Base-by-base conservation (phyloP, 2,329 filamentous ascomycete genomes). In the Aspergillus candidus region DNA sequence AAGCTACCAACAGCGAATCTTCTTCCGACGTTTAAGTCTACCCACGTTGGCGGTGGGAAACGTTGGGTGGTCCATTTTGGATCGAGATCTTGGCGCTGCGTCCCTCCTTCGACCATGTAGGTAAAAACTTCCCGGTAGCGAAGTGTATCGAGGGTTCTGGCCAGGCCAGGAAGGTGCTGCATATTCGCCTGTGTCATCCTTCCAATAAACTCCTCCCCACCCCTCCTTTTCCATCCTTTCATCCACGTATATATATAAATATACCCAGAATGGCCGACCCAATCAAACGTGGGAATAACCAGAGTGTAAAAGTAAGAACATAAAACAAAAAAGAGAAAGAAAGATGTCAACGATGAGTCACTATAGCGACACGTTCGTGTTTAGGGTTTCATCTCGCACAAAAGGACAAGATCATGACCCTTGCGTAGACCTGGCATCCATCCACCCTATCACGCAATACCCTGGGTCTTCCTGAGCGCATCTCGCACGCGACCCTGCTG, bases 401-500 rank as follows among this genome's bases (percentile, higher is more conserved):
- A 7, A 27, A 27, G 8, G 22, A 27, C 22, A 27, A 27, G 22
- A 27, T 10, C 22, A 10, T 27, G 22, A 10, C 6, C 22, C 22
- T 27, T 27, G 22, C 22, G 22, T 27, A 27, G 22, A 27, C 7
- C 22, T 27, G 8, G 22, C 22, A 27, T 7, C 22, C 22, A 27
- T 27, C 22, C 22, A 27, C 22, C 22, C 22, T 8, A 27, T 27
- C 22, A 27, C 7, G 6, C 22, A 27, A 27, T 10, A 27, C 31
- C 29, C 47, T 46, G 51, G 34, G 47, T 46, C 41, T 49, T 54
- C 40, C 41, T 40, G n/a, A 56, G 37, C 13, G 41, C 32, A 29
- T 55, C 49, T 27, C 52, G 54, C 41, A 52, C 43, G n/a, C 45
- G 54, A 43, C 39, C 47, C 36, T 50, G 55, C 38, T 54, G 52